Evolutionary conservation across 1,284 basidiomycete genomes (phyloP).

Genomic region (Boletus calvinii): DNA sequence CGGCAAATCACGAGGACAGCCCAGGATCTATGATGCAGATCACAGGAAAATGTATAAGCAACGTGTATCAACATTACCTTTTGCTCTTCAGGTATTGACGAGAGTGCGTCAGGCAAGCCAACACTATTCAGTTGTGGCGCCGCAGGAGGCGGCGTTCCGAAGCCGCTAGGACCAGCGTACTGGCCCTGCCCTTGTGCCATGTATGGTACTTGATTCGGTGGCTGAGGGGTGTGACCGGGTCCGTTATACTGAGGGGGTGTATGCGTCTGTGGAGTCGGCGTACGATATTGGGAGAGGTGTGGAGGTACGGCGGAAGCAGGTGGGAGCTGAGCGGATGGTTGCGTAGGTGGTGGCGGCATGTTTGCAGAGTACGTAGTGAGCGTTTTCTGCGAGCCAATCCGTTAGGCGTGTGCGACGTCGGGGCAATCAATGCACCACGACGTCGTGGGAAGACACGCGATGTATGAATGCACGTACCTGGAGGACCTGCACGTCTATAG

Average conservation of each 20-base stretch:
- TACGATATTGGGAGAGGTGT: slow-evolving; percentile 47
- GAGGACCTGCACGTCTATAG: slow-evolving; percentile 68
- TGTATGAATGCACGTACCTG: slow-evolving; percentile 45
- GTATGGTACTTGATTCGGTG: slow-evolving; percentile 23
- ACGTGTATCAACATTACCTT: slow-evolving; percentile 43
- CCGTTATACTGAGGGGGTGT: slow-evolving; percentile 30
- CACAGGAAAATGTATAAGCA: slow-evolving; percentile 5
- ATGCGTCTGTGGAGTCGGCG: slow-evolving; percentile 42
- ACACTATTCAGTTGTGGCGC: slow-evolving; percentile 23
- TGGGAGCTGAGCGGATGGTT: slow-evolving; percentile 27
- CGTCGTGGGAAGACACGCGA: background rate
- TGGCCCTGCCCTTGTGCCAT: slow-evolving; percentile 22
- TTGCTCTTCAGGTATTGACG: slow-evolving; percentile 66
- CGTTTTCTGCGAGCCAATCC: slow-evolving; percentile 33
- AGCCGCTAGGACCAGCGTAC: slow-evolving; percentile 22
- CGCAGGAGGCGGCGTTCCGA: slow-evolving; percentile 24
- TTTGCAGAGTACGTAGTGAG: slow-evolving; percentile 34
- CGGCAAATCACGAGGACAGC: background rate
- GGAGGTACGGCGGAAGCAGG: slow-evolving; percentile 43
- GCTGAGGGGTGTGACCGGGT: slow-evolving; percentile 31
- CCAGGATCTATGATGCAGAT: slow-evolving; percentile 2
- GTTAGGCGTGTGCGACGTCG: slow-evolving; percentile 1
- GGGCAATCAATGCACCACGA: background rate
- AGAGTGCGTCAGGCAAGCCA: slow-evolving; percentile 49
- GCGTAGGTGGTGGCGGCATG: slow-evolving; percentile 29